Base-by-base conservation (phyloP, 2,329 filamentous ascomycete species). In the Dothiorella sarmentorum region DNA sequence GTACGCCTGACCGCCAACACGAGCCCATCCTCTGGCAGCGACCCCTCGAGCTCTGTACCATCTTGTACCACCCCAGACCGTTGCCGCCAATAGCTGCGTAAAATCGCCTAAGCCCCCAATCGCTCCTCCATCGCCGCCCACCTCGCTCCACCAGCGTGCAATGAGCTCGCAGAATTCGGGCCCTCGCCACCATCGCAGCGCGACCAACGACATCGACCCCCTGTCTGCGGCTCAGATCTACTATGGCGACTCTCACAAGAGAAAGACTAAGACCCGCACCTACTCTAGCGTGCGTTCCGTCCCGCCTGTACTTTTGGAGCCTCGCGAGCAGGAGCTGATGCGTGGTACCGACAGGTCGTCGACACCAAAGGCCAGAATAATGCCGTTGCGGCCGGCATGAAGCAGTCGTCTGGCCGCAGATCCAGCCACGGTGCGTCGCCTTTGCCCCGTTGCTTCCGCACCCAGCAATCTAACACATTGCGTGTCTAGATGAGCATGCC, bases 401-500 rank as follows among this genome's bases (percentile, higher is more conserved):
- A 67, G 42, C 61, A 67, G 37, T 66, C 65, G n/a, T n/a, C n/a
- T n/a, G 66, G 65, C 18, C 68, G 72, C 9, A 69, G 72, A 26
- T 71, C 70, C 62, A 73, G 71, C 59, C 72, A 74, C 61, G 72
- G 72, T 73, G 63, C 15, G 33, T 24, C 22, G n/a, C 51, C 37
- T 24, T 17, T 18, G 33, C 15, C 9, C 24, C 15, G 18, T 38
- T 27, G 6, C 20, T 22, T 10, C 24, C 9, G 13, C 6, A n/a
- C 13, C 9, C 49, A 13, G 35, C 4, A 9, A n/a, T n/a, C 18
- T 59, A 11, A 40, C 35, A 3, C 15, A 20, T 4, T 20, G 7
- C 11, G 4, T 60, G n/a, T 17, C 4, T 26, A 94, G 92, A 96
- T 78, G 91, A 92, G 72, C 78, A 80, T 47, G 83, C 85, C 31